phyloP scores from a whole-genome alignment of 2,329 filamentous ascomycete genomes.

The Myriosclerotinia curreyana region DNA sequence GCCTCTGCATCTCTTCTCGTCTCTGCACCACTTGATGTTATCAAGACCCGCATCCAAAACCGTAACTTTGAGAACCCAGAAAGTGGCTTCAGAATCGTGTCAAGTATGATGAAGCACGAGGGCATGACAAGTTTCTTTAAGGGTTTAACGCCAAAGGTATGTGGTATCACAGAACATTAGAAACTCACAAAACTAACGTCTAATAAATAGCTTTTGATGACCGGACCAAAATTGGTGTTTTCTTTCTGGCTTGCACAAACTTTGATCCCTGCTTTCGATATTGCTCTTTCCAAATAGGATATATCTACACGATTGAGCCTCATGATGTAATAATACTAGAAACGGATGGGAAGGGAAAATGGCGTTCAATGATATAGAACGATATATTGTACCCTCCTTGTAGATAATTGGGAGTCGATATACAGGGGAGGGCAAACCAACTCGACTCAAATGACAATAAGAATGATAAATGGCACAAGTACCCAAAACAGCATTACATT shows the following conservation, averaged over 20 bases:
- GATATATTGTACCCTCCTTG: constrained; percentile 26
- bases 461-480: background rate
- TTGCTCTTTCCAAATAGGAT: constrained; percentile 41
- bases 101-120: constrained; percentile 91
- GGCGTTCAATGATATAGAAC: constrained; percentile 23
- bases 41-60: constrained; percentile 98
- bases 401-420: constrained; percentile 25
- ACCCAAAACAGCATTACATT: background rate
- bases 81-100: constrained; percentile 85
- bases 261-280: constrained; percentile 87
- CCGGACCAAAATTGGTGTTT: constrained; percentile 97
- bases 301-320: background rate
- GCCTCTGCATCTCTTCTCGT: constrained; percentile 93
- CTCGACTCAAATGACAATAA: constrained; percentile 29
- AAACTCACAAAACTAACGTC: constrained; percentile 21
- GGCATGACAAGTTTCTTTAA: constrained; percentile 91
- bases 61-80: constrained; percentile 98
- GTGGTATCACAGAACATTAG: constrained; percentile 26
- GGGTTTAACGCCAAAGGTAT: constrained; percentile 84
- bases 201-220: constrained; percentile 79
- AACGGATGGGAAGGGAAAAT: constrained; percentile 21
- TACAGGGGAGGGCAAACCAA: constrained; percentile 18
- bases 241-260: constrained; percentile 99
- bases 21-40: constrained; percentile 93
- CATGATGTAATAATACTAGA: constrained; percentile 22